Percentiles rank a stretch among this genome's conserved stretches.
Evolutionary conservation across 257 asterid species (phyloP).

Genomic region (Scutellaria minor): DNA sequence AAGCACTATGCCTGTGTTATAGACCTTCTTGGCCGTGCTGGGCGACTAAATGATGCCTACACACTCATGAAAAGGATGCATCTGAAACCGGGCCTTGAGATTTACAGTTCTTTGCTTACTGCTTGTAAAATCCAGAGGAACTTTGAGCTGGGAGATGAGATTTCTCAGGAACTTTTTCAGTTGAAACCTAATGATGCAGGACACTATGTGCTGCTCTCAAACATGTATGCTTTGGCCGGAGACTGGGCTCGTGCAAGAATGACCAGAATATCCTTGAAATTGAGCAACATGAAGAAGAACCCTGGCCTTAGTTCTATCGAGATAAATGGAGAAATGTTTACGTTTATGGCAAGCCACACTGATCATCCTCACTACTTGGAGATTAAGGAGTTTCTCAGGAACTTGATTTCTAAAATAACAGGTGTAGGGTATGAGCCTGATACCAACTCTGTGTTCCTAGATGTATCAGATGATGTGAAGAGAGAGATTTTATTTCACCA

Average conservation of each 20-base stretch:
- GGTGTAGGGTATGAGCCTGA: constrained; percentile 50
- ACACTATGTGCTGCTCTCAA: constrained; percentile 52
- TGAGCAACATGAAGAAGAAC: constrained; percentile 44
- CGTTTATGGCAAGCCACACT: constrained; percentile 56
- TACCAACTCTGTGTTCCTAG: constrained; percentile 39
- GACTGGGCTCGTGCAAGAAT: constrained; percentile 50
- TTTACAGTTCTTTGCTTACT: constrained; percentile 52
- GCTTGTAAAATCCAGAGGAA: constrained; percentile 56
- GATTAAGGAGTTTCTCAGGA: constrained; percentile 44
- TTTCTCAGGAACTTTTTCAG: constrained; percentile 44
- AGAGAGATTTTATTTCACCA: constrained; percentile 52
- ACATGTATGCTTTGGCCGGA: constrained; percentile 59
- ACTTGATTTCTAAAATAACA: constrained; percentile 35
- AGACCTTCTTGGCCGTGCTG: constrained; percentile 69
- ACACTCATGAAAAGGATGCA: constrained; percentile 45
- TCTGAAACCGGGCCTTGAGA: constrained; percentile 42
- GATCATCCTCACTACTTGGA: constrained; percentile 52
- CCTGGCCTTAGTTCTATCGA: constrained; percentile 58
- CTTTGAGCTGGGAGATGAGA: constrained; percentile 49
- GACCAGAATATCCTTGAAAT: constrained; percentile 39
- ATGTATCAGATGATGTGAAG: constrained; percentile 58
- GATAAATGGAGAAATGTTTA: constrained; percentile 50
- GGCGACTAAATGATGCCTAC: constrained; percentile 53
- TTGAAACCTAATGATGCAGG: constrained; percentile 61
- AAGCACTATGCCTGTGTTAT: constrained; percentile 63